Evolutionary conservation across 768 basidiomycete species (phyloP), one percentile per base, ranked within the genome.

Genomic region (Leccinum ochraceum): DNA sequence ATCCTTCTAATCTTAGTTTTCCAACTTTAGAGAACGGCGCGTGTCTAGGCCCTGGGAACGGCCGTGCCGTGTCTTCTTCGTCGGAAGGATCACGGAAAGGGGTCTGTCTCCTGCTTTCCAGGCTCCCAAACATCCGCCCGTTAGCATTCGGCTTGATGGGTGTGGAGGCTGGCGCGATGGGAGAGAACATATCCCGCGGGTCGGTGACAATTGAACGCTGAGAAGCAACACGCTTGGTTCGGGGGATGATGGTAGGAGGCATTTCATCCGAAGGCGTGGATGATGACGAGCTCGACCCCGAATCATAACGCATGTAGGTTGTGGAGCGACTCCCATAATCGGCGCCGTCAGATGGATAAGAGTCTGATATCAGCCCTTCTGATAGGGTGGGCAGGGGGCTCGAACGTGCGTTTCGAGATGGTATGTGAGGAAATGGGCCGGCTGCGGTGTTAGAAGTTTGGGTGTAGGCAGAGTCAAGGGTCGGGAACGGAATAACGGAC

Each of bases 361-460:
- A 49, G 49, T 64, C 60, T n/a, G 65, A 61, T 50, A 62, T 49
- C 4, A 67, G 28, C 4, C 55, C 55, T 26, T 70, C 63, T 13
- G 69, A 69, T 16, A 58, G 57, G 20, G 65, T 37, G 14, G 61
- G 48, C 6, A 30, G 48, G 20, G 60, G 53, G 24, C 6, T 63
- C 51, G 65, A 55, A 52, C 55, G 63, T 51, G 67, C 68, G 37
- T 68, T 71, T 53, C 87, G 77, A 56, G 86, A 82, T 39, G 89
- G 86, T 56, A 89, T 79, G 54, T 82, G 76, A 16, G 88, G 87
- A n/a, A 89, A 81, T 57, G 87, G 81, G 8, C 77, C 76, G 3
- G 83, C 80, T 34, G 88, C 85, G 32, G 78, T 73, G 71, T 86
- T 89, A 46, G 83, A 75, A 60, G 75, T 70, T 52, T 75, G 75